A percentile compares a stretch with the other conserved stretches of the same genome.
phyloP scores from a whole-genome alignment of 768 basidiomycete genomes.

The Collybiopsis confluens region DNA sequence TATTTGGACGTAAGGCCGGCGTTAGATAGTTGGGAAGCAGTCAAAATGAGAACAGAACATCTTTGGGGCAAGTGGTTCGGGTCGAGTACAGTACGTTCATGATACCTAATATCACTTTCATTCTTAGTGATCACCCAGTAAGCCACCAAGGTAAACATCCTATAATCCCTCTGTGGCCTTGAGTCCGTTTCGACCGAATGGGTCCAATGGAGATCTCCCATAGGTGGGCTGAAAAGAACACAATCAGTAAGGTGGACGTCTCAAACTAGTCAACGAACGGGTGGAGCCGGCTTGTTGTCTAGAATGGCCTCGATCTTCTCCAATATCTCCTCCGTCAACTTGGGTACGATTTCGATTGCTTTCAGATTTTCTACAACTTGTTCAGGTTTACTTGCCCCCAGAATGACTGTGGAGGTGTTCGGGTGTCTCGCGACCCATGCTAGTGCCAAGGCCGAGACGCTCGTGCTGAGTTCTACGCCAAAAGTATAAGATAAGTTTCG shows the following conservation, averaged over 20 bases:
- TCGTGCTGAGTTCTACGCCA: conserved; percentile 39
- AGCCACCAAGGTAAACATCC: too few species aligned
- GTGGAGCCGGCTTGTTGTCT: conserved; percentile 25
- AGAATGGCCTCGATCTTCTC: conserved; percentile 54
- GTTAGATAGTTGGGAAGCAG: conserved; percentile 90
- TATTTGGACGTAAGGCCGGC: conserved; percentile 94
- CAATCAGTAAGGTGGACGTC: background rate
- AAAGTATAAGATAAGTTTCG: background rate
- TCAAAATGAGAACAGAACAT: conserved; percentile 70
- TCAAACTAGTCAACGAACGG: background rate
- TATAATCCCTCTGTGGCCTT: background rate
- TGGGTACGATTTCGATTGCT: conserved; percentile 53
- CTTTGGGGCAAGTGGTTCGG: conserved; percentile 40
- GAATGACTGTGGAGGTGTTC: conserved; percentile 43
- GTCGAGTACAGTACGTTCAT: conserved; percentile 3
- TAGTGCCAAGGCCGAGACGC: conserved; percentile 48
- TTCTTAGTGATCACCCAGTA: too few species aligned
- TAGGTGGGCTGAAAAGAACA: background rate
- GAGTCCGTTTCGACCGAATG: background rate
- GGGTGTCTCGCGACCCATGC: conserved; percentile 55
- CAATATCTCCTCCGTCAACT: conserved; percentile 49
- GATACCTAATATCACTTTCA: background rate
- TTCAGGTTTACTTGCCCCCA: conserved; percentile 43
- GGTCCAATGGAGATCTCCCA: conserved; percentile 2
- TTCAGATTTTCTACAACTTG: conserved; percentile 49